Evolutionary conservation across 1,139 yeast species (phyloP).

Genomic region (Yamadazyma diddensiae): DNA sequence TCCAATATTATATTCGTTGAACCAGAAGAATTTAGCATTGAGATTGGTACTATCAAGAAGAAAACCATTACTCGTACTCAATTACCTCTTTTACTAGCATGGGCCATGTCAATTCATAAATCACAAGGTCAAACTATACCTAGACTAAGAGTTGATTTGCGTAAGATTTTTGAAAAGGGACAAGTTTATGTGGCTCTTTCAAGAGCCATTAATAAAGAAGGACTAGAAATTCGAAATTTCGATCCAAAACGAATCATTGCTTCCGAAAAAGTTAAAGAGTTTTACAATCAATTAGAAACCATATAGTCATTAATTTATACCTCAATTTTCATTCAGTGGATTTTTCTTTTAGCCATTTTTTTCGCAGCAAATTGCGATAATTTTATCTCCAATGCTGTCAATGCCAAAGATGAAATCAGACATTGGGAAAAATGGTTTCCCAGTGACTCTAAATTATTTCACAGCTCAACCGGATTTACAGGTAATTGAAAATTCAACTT

Average conservation of each 20-base stretch:
- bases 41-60: constrained; percentile 12
- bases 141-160: constrained; percentile 71
- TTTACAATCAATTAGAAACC: constrained; percentile 42
- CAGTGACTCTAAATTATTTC: constrained; percentile 70
- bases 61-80: constrained; percentile 47
- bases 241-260: constrained; percentile 60
- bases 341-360: neutral
- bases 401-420: constrained; percentile 11
- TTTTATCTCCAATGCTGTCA: neutral
- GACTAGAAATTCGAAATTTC: constrained; percentile 73
- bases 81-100: constrained; percentile 72
- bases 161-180: constrained; percentile 74
- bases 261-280: constrained; percentile 61
- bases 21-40: constrained; percentile 69
- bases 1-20: constrained; percentile 46
- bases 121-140: constrained; percentile 90
- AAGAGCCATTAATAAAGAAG: constrained; percentile 75
- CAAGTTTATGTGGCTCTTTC: constrained; percentile 90
- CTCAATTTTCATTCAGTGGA: neutral
- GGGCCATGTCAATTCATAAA: constrained; percentile 91
- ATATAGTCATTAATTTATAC: neutral
- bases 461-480: constrained; percentile 75
- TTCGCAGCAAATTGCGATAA: constrained; percentile 2
- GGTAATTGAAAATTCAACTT: constrained; percentile 52
- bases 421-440: constrained; percentile 53